A percentile compares a stretch with the other conserved stretches of the same genome.
Conservation (phyloP, 345 rosid species). For the Eucalyptus regnans region DNA sequence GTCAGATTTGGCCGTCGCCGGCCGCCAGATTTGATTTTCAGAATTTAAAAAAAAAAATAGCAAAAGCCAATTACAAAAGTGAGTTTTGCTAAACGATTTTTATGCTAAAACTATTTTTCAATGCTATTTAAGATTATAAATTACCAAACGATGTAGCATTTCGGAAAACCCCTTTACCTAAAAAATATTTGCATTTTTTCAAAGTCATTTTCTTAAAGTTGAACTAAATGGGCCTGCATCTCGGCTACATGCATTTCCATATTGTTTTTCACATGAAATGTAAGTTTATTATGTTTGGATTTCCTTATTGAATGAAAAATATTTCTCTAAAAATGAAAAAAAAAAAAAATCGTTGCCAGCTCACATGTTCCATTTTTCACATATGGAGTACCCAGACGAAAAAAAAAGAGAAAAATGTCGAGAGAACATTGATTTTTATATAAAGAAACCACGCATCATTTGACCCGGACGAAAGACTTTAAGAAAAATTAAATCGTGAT, state of each 20-base stretch:
- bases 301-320: background rate
- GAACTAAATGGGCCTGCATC: too few species aligned
- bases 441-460: background rate
- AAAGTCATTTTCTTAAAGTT: rapidly evolving
- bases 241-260: background rate
- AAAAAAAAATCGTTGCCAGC: background rate
- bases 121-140: rapidly evolving
- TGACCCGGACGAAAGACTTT: background rate
- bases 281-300: too few species aligned
- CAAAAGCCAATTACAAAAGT: too few species aligned
- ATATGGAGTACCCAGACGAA: background rate
- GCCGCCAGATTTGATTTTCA: rapidly evolving
- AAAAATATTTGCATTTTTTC: too few species aligned
- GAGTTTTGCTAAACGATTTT: rapidly evolving
- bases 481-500: background rate
- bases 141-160: rapidly evolving
- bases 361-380: background rate
- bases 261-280: background rate
- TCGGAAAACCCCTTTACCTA: rapidly evolving
- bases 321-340: background rate
- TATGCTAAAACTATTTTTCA: too few species aligned
- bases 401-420: background rate
- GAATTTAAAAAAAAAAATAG: rapidly evolving
- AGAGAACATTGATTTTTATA: background rate
- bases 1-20: rapidly evolving